phyloP scores from a whole-genome alignment of 768 basidiomycete genomes.

The Podaxis sp. region DNA sequence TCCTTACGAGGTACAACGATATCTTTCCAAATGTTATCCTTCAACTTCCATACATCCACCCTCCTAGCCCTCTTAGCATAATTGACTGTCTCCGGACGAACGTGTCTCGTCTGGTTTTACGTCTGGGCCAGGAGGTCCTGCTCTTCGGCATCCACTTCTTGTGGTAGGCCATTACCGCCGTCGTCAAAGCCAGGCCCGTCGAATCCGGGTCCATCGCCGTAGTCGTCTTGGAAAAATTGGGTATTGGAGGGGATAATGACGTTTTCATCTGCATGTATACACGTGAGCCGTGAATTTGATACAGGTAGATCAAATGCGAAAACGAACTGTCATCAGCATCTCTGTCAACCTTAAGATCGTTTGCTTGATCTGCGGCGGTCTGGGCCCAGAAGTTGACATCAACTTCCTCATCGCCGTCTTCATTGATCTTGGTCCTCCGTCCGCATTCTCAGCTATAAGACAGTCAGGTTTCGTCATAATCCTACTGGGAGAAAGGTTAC shows the following conservation, averaged over 20 bases:
- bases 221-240: slow-evolving; percentile 95
- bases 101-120: slow-evolving; percentile 70
- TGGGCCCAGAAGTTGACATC: slow-evolving; percentile 98
- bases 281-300: neutral
- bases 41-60: slow-evolving; percentile 93
- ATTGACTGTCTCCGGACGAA: slow-evolving; percentile 85
- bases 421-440: slow-evolving; percentile 53
- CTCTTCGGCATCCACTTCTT: slow-evolving; percentile 51
- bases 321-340: slow-evolving; percentile 64
- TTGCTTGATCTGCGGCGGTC: slow-evolving; percentile 83
- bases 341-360: slow-evolving; percentile 28
- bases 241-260: slow-evolving; percentile 83
- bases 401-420: slow-evolving; percentile 79
- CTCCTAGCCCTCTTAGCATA: slow-evolving; percentile 95
- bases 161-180: slow-evolving; percentile 35
- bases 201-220: slow-evolving; percentile 75
- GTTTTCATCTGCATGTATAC: slow-evolving; percentile 36
- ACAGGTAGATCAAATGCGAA: neutral
- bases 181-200: slow-evolving; percentile 56
- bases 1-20: slow-evolving; percentile 57
- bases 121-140: slow-evolving; percentile 88
- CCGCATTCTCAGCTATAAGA: slow-evolving; percentile 81
- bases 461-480: slow-evolving; percentile 6
- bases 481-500: slow-evolving; percentile 24
- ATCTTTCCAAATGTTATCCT: slow-evolving; percentile 98